These are phyloP conservation scores for Dryas drummondii DNA, from an alignment of 306 rosid species.

Conservation along the genomic window DNA sequence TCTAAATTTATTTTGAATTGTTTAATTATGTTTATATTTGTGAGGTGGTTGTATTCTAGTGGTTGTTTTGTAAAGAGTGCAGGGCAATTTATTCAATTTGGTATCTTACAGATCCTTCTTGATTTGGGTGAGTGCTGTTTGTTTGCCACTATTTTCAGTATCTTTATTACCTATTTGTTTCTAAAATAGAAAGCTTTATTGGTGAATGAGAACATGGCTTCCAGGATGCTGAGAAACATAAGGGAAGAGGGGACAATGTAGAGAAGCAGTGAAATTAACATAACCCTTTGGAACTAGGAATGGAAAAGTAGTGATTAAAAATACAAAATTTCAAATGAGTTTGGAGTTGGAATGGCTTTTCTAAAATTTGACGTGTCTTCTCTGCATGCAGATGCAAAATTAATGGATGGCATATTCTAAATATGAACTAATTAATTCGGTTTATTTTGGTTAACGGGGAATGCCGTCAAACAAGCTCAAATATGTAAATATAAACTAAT, in stretches of 20 bases:
- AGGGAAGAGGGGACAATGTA: neutral
- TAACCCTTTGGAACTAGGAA: neutral
- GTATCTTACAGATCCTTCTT: neutral
- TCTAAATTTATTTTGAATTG: neutral
- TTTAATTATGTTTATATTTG: neutral
- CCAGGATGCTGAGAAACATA: slow-evolving; percentile 4
- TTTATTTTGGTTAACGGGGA: no score
- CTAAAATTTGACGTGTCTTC: no score
- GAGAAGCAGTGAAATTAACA: neutral
- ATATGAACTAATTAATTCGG: no score
- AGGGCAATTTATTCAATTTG: neutral
- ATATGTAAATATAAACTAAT: no score
- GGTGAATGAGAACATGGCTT: neutral
- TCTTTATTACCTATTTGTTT: neutral
- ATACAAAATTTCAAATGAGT: no score
- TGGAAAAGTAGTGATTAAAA: no score
- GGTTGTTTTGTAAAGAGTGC: neutral
- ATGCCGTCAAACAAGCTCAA: no score
- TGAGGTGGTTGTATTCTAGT: neutral
- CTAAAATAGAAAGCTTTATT: neutral
- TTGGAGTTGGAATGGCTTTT: no score
- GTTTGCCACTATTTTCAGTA: neutral
- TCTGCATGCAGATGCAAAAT: no score
- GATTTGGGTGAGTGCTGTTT: neutral
- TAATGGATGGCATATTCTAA: no score